A percentile compares a stretch with the other conserved stretches of the same genome.
phyloP scores from a whole-genome alignment of 768 basidiomycete species.

The Amanita thiersii region DNA sequence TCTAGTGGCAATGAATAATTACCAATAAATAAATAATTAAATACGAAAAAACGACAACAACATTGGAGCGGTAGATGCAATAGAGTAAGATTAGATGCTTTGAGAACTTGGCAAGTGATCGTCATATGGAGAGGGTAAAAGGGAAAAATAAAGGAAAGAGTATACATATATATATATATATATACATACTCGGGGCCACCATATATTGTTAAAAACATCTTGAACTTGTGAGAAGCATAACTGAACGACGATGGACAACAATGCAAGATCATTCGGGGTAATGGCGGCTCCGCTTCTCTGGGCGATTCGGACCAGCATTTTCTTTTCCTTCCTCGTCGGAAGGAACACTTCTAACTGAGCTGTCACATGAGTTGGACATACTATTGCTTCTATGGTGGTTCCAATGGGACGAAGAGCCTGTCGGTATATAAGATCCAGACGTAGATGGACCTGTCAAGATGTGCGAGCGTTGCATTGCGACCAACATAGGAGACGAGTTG shows the following conservation, averaged over 20 bases:
- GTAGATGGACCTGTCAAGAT: not conserved
- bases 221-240: not conserved
- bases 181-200: too few relatives aligned
- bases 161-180: too few relatives aligned
- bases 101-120: too few relatives aligned
- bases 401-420: conserved; percentile 15
- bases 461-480: conserved; percentile 1
- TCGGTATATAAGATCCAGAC: not conserved
- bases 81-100: not conserved
- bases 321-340: conserved; percentile 24
- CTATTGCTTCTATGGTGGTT: conserved; percentile 29
- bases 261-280: conserved; percentile 6
- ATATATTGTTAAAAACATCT: too few relatives aligned
- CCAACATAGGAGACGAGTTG: conserved; percentile 9
- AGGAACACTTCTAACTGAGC: conserved; percentile 31
- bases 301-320: conserved; percentile 14
- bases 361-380: conserved; percentile 31
- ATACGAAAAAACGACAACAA: too few relatives aligned
- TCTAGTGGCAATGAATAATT: not conserved
- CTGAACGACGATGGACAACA: not conserved
- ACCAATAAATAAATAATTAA: conserved; percentile 1
- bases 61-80: too few relatives aligned
- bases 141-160: too few relatives aligned
- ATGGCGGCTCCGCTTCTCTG: conserved; percentile 25
- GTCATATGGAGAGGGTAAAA: too few relatives aligned